Base-by-base conservation (phyloP, 2,329 filamentous ascomycete species). In the Hypomyces rosellus region DNA sequence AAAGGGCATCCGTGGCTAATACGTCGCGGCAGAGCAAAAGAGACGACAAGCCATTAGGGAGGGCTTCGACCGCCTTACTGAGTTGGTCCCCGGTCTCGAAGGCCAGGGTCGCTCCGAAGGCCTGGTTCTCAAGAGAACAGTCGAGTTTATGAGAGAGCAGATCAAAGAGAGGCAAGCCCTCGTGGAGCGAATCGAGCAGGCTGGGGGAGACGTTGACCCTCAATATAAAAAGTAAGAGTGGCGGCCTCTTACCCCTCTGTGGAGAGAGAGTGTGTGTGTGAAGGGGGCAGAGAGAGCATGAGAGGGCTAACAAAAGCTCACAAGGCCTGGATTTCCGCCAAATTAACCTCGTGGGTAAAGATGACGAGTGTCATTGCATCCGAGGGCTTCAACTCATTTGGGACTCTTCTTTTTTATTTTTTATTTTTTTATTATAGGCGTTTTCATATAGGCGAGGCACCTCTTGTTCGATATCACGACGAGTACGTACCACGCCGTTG, bases 91-190 rank as follows among this genome's bases (percentile, higher is more conserved):
- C 0, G 89, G 88, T 0, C 76, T 95, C 48, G 80, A 88, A 60
- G 90, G 90, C 1, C 86, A 91, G 62, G 90, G 87, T 1, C 82
- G 89, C 42, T 93, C 88, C 56, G 90, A 96, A 66, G 88, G 88
- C 25, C 75, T 89, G 15, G 89, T 96, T n/a, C 74, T 96, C 18
- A 81, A 84, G 55, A 78, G 78, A 56, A 86, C 85, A 0, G 80
- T 86, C 30, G 81, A 85, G 13, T 85, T 76, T 55, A 84, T 88
- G 62, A 74, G 74, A 39, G 69, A 81, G 54, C 74, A 84, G 62
- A 67, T 88, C 8, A 70, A 74, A 44, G 77, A 81, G 63, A 74
- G 85, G 15, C 74, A 78, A 49, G 68, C 72, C 20, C 67, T 88
- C 50, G 72, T 87, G 48, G 69, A 74, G 22, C 71, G 76, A 53